These are phyloP conservation scores for Chimonanthus salicifolius DNA, from an alignment of 164 flowering plant genomes.

Conservation along the genomic window DNA sequence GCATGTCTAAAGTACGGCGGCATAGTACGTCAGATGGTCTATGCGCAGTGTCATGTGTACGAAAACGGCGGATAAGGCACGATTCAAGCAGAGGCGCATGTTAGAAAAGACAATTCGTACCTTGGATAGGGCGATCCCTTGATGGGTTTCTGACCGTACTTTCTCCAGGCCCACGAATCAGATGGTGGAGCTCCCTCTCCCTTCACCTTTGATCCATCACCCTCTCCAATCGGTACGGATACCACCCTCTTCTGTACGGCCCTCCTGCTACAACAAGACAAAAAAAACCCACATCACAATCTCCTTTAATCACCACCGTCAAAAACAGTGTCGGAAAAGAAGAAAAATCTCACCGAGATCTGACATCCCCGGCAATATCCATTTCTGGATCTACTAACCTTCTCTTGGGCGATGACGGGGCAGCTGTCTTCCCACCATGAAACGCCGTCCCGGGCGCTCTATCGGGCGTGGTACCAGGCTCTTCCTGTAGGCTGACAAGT, in stretches of 20 bases:
- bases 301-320: background rate
- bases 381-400: conserved; percentile 26
- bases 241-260: conserved; percentile 63
- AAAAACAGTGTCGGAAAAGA: background rate
- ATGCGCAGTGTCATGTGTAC: background rate
- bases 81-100: background rate
- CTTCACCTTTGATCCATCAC: conserved; percentile 50
- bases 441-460: conserved; percentile 32
- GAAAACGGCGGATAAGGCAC: background rate
- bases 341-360: conserved; percentile 6
- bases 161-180: conserved; percentile 92
- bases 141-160: conserved; percentile 95
- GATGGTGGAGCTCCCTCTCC: conserved; percentile 70
- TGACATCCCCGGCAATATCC: conserved; percentile 1
- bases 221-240: conserved; percentile 62
- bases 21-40: background rate
- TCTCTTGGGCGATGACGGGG: conserved; percentile 46
- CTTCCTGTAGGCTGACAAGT: conserved; percentile 31
- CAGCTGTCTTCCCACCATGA: conserved; percentile 24
- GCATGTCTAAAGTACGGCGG: background rate
- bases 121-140: conserved; percentile 92
- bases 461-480: conserved; percentile 36
- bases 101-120: conserved; percentile 21
- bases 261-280: conserved; percentile 33
- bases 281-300: background rate